Evolutionary conservation across 371 early-diverging fungal species (phyloP).

Genomic region (Phascolomyces articulosus): DNA sequence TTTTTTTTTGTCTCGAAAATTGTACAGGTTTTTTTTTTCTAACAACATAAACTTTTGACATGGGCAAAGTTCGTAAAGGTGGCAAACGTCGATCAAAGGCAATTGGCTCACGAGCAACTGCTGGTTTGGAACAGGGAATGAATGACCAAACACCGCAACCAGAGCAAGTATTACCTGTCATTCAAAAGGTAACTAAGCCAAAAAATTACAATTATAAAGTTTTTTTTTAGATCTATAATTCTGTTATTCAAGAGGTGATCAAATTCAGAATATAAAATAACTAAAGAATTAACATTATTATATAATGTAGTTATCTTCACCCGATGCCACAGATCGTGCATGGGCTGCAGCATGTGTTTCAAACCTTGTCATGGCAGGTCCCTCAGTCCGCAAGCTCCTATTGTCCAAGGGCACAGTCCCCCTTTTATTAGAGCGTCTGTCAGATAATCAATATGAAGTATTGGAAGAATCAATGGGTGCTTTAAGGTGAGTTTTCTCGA

Average conservation of each 20-base stretch:
- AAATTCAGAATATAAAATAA: not conserved
- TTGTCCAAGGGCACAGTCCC: slow-evolving; percentile 71
- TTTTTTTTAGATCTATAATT: not conserved
- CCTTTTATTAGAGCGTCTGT: slow-evolving; percentile 70
- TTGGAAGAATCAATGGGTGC: slow-evolving; percentile 82
- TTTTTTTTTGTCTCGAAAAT: not conserved
- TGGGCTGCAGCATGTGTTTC: slow-evolving; percentile 91
- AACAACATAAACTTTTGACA: not conserved
- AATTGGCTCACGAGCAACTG: slow-evolving; percentile 22
- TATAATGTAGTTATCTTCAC: slow-evolving; percentile 54
- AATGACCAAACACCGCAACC: slow-evolving; percentile 31
- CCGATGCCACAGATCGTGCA: slow-evolving; percentile 76
- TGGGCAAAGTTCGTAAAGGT: slow-evolving; percentile 38
- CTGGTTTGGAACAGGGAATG: slow-evolving; percentile 31
- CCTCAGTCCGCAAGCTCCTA: slow-evolving; percentile 67
- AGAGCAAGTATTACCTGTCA: slow-evolving; percentile 57
- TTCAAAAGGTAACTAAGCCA: slow-evolving; percentile 52
- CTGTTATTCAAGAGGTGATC: slow-evolving; percentile 4
- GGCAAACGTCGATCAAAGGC: slow-evolving; percentile 28
- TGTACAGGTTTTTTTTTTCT: not conserved
- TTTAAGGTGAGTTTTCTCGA: slow-evolving; percentile 44
- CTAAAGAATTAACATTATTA: not conserved
- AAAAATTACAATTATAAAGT: not conserved
- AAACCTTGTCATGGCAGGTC: slow-evolving; percentile 69
- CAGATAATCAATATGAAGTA: slow-evolving; percentile 75